Evolutionary conservation across 2,329 filamentous ascomycete genomes (phyloP), one percentile per base, ranked within the genome.

Genomic region (Eutypella sp.): DNA sequence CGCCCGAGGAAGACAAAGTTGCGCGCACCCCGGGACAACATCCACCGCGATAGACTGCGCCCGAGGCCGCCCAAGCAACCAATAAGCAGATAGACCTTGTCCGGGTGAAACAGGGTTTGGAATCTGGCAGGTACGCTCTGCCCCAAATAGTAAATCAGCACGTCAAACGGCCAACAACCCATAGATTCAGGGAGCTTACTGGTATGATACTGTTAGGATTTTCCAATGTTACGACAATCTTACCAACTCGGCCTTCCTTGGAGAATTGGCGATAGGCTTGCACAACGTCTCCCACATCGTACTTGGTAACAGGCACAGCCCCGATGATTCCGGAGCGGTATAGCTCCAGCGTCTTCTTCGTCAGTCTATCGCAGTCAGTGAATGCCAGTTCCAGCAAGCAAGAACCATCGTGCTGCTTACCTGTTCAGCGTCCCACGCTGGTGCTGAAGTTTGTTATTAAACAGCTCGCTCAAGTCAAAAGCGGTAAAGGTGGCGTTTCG

Each of bases 401-500:
- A n/a, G n/a, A n/a, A n/a, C n/a, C n/a, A n/a, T n/a, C n/a, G n/a
- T n/a, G n/a, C n/a, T n/a, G n/a, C n/a, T n/a, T n/a, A n/a, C n/a
- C n/a, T n/a, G n/a, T n/a, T n/a, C n/a, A n/a, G n/a, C n/a, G n/a
- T n/a, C n/a, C n/a, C n/a, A n/a, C n/a, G n/a, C n/a, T 33, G 29
- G 13, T n/a, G 6, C 16, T n/a, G 29, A 11, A 4, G 5, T n/a
- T 33, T 7, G 10, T 41, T 37, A 5, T 48, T 39, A 22, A 36
- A 52, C 6, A 53, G 7, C 8, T 47, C 29, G 10, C 19, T 34
- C 5, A 73, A 48, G 47, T 73, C 66, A 3, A 73, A 61, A 0
- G 64, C 65, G 0, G 65, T 55, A 44, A 72, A 73, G 8, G 61
- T 64, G 3, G 65, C 58, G 34, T 67, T 72, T 4, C 63, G 49